Conservation (phyloP, 768 basidiomycete genomes). For the Kwoniella dejecticola region DNA sequence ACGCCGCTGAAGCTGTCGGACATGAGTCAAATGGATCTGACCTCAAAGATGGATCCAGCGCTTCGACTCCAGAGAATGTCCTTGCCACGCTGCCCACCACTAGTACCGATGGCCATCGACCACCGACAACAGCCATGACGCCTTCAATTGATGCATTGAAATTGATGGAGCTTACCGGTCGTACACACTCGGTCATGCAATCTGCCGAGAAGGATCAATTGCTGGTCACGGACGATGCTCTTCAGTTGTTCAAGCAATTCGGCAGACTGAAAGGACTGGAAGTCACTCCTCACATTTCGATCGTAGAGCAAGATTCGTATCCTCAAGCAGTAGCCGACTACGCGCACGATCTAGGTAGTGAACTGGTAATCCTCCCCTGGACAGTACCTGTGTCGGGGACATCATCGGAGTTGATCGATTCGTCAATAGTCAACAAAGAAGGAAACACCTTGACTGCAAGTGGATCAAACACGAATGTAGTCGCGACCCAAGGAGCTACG, state of each 20-base stretch:
- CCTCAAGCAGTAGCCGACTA: conserved; percentile 67
- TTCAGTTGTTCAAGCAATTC: conserved; percentile 58
- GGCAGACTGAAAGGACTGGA: conserved; percentile 58
- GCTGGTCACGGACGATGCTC: conserved; percentile 63
- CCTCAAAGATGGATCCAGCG: conserved; percentile 25
- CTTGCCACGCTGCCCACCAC: conserved; percentile 23
- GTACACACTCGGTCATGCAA: conserved; percentile 82
- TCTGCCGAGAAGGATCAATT: conserved; percentile 63
- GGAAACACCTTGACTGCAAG: conserved; percentile 6
- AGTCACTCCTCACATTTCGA: conserved; percentile 69
- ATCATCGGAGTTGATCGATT: conserved; percentile 32
- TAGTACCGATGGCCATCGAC: neutral
- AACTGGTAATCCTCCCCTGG: conserved; percentile 88
- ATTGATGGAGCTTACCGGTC: conserved; percentile 82
- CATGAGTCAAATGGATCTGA: conserved; percentile 30
- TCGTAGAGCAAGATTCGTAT: conserved; percentile 77
- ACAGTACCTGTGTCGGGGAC: conserved; percentile 47
- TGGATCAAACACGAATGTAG: neutral
- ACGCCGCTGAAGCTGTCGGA: conserved; percentile 9
- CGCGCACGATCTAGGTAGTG: conserved; percentile 62
- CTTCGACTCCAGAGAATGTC: conserved; percentile 31
- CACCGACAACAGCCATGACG: neutral
- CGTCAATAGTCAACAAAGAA: conserved; percentile 21
- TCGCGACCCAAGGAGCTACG: conserved; percentile 54
- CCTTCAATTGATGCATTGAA: conserved; percentile 72